These are phyloP conservation scores for Neonectria hederae DNA, from an alignment of 2,329 filamentous ascomycete species.

Conservation along the genomic window DNA sequence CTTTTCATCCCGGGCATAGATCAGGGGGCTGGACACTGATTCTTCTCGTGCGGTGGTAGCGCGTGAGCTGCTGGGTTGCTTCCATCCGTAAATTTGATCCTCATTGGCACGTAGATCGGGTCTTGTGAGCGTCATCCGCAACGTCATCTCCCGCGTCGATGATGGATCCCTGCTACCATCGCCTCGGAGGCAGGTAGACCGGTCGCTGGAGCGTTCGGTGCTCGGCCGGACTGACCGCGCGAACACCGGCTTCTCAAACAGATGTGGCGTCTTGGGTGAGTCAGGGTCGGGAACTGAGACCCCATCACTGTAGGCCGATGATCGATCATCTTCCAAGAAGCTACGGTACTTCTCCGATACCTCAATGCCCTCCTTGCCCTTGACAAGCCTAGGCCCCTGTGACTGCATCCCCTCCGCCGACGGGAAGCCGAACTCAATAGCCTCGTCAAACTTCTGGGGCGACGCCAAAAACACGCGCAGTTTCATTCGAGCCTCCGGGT, in stretches of 20 bases:
- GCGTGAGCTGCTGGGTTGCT: conserved; percentile 53
- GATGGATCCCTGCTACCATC: conserved; percentile 63
- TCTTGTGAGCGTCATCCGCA: conserved; percentile 93
- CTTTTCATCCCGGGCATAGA: conserved; percentile 46
- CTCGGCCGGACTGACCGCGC: conserved; percentile 43
- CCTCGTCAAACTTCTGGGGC: conserved; percentile 95
- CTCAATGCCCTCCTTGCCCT: conserved; percentile 42
- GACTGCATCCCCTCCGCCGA: conserved; percentile 60
- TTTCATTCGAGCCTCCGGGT: conserved; percentile 87
- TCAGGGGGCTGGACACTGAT: conserved; percentile 30
- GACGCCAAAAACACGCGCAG: conserved; percentile 87
- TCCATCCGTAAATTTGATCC: conserved; percentile 76
- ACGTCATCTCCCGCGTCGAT: conserved; percentile 85
- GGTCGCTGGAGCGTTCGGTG: conserved; percentile 34
- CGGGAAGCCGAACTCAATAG: conserved; percentile 92
- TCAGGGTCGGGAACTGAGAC: conserved; percentile 66
- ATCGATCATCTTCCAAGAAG: conserved; percentile 67
- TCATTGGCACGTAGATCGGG: conserved; percentile 84
- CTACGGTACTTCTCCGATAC: conserved; percentile 63
- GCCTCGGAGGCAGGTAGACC: conserved; percentile 19
- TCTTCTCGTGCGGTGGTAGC: conserved; percentile 52
- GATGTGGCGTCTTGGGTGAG: conserved; percentile 66
- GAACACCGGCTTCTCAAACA: conserved; percentile 52
- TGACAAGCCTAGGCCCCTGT: conserved; percentile 42
- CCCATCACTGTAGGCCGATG: conserved; percentile 65